phyloP scores from a whole-genome alignment of 257 asterid species.

The Scutellaria barbata region DNA sequence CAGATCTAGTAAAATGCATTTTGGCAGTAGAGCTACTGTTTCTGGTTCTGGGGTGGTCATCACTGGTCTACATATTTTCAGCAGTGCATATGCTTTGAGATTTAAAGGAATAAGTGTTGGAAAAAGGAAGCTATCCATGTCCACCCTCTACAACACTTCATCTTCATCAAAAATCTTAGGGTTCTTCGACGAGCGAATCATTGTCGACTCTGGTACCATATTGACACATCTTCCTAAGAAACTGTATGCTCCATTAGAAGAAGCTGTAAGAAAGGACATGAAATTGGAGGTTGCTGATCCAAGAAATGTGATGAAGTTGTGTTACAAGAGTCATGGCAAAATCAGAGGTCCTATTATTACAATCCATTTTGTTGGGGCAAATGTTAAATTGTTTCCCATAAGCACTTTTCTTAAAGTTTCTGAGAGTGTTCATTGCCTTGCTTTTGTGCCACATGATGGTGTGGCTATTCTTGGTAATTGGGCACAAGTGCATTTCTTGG shows the following conservation, averaged over 20 bases:
- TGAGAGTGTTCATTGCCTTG: conserved; percentile 39
- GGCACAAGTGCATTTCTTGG: conserved; percentile 43
- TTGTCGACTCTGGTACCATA: conserved; percentile 50
- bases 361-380: conserved; percentile 50
- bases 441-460: conserved; percentile 32
- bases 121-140: conserved; percentile 21
- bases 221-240: conserved; percentile 43
- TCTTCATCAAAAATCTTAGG: conserved; percentile 17
- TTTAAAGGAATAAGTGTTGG: conserved; percentile 49
- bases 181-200: conserved; percentile 28
- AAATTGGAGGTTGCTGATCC: conserved; percentile 19
- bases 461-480: conserved; percentile 44
- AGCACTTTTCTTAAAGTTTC: conserved; percentile 40
- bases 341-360: conserved; percentile 40
- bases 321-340: conserved; percentile 34
- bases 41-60: conserved; percentile 47
- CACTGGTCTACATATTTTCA: conserved; percentile 26
- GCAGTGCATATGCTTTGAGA: conserved; percentile 36
- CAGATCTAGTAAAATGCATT: conserved; percentile 47
- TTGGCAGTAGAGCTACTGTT: conserved; percentile 43
- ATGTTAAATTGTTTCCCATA: conserved; percentile 38
- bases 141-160: conserved; percentile 13
- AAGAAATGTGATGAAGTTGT: conserved; percentile 29
- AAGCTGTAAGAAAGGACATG: conserved; percentile 28
- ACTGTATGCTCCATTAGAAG: conserved; percentile 37